These are phyloP conservation scores for Casuarina equisetifolia DNA, from an alignment of 306 rosid genomes.

Conservation along the genomic window DNA sequence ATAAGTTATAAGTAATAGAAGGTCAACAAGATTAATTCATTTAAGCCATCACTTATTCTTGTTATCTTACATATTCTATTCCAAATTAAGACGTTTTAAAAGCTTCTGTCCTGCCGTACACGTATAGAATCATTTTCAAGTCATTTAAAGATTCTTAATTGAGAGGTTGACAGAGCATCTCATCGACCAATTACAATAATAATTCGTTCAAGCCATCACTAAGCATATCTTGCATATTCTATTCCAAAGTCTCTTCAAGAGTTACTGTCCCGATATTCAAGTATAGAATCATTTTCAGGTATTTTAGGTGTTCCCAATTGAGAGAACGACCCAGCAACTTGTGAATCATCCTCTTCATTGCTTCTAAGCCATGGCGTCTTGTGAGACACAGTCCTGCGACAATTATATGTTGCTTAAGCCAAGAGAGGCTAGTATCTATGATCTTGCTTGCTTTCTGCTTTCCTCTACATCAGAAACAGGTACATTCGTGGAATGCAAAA, in stretches of 20 bases:
- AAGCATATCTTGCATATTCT: neutral
- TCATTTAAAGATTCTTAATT: too few relatives aligned
- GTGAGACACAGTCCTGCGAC: constrained; percentile 4
- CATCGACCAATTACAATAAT: too few relatives aligned
- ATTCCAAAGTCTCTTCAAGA: neutral
- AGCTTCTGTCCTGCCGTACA: too few relatives aligned
- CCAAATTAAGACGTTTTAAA: too few relatives aligned
- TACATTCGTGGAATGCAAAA: constrained; percentile 27
- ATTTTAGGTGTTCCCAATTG: neutral
- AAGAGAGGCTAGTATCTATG: constrained; percentile 14
- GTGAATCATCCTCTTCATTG: neutral
- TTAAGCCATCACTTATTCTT: too few relatives aligned
- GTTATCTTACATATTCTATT: too few relatives aligned
- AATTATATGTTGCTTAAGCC: constrained; percentile 34
- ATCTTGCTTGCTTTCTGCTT: constrained; percentile 27
- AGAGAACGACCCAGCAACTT: neutral
- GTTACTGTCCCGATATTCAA: neutral
- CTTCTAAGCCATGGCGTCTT: constrained; percentile 22
- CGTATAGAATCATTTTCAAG: too few relatives aligned
- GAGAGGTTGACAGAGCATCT: too few relatives aligned
- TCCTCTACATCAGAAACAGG: constrained; percentile 14
- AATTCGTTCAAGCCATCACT: too few relatives aligned
- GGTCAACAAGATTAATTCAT: too few relatives aligned
- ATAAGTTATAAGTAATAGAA: too few relatives aligned
- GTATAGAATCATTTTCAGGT: neutral